phyloP scores from a whole-genome alignment of 208 protist species.

The Crithidia fasciculata region DNA sequence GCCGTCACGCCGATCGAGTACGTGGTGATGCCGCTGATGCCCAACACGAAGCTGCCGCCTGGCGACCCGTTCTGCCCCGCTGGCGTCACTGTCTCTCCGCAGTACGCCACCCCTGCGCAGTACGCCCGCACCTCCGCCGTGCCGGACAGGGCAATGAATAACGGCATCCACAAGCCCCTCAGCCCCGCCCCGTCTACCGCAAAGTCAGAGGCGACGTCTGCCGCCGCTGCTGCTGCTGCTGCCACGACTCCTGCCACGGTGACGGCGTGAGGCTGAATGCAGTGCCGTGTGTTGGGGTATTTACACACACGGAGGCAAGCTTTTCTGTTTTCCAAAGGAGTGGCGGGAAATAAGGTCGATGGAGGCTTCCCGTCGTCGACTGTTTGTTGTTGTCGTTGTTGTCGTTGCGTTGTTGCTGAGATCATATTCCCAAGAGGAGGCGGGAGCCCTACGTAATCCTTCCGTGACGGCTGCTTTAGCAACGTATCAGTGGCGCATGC shows the following conservation, averaged over 20 bases:
- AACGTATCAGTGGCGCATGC: too few species aligned
- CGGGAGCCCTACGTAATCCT: too few species aligned
- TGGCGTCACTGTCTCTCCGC: conserved; percentile 49
- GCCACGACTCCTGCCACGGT: background rate
- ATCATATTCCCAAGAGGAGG: too few species aligned
- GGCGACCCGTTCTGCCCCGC: conserved; percentile 67
- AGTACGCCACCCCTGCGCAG: conserved; percentile 33
- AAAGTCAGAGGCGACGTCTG: background rate
- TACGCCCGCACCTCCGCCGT: conserved; percentile 5
- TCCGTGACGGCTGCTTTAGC: too few species aligned
- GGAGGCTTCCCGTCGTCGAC: too few species aligned
- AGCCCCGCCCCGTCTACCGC: background rate
- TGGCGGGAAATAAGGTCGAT: too few species aligned
- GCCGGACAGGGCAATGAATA: conserved; percentile 11
- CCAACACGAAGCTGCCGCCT: conserved; percentile 49
- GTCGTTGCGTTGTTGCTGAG: too few species aligned
- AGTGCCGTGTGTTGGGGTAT: too few species aligned
- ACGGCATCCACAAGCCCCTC: conserved; percentile 11
- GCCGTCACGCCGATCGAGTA: conserved; percentile 34
- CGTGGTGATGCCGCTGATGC: conserved; percentile 46
- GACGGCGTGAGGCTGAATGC: too few species aligned
- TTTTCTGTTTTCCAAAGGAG: too few species aligned
- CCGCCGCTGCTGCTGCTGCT: background rate
- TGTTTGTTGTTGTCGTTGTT: too few species aligned
- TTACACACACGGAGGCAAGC: too few species aligned